phyloP scores from a whole-genome alignment of 169 alveolate genomes.

The Plasmodium fragile region DNA sequence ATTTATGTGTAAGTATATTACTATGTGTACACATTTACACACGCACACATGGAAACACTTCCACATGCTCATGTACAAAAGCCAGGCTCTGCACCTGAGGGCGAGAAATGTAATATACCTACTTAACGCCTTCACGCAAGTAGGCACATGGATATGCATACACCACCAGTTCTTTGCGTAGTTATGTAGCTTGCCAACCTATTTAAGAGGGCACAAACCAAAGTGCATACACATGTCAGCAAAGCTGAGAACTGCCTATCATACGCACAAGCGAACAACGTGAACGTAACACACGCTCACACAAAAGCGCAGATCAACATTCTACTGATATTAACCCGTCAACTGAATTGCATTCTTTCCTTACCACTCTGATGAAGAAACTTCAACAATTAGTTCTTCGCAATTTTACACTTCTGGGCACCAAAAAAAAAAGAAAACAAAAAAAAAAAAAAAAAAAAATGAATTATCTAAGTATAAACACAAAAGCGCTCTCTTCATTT shows the following conservation, averaged over 20 bases:
- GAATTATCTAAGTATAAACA: neutral
- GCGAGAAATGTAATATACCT: neutral
- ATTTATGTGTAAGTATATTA: neutral
- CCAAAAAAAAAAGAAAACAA: neutral
- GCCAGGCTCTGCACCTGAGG: neutral
- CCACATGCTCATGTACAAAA: neutral
- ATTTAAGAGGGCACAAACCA: neutral
- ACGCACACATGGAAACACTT: neutral
- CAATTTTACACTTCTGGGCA: neutral
- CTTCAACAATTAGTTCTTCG: neutral
- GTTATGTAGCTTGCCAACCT: neutral
- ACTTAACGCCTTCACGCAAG: neutral
- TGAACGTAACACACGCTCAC: neutral
- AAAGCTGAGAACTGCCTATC: neutral
- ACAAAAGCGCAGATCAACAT: neutral
- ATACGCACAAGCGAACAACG: neutral
- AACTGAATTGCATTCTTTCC: neutral
- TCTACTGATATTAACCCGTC: neutral
- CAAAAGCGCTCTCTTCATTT: neutral
- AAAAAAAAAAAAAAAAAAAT: neutral
- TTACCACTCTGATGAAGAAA: conserved; percentile 14
- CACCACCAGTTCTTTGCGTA: neutral
- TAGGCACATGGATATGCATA: neutral
- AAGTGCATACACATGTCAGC: neutral
- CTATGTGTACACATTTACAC: neutral